Percentiles rank a stretch among this genome's conserved stretches.
Evolutionary conservation across 2,329 filamentous ascomycete genomes (phyloP).

Genomic region (Colletotrichum sansevieriae): DNA sequence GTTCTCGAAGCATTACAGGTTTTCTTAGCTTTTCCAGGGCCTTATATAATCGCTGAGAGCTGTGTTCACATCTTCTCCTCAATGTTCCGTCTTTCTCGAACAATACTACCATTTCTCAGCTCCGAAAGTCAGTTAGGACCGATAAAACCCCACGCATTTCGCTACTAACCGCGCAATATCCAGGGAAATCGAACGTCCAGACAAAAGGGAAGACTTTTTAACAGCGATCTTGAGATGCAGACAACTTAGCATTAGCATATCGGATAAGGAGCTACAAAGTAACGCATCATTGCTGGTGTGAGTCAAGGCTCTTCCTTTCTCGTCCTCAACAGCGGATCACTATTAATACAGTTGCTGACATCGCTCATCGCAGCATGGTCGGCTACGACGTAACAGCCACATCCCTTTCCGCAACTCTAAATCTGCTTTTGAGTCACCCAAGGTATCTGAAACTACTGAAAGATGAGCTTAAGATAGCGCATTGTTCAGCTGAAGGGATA

Average conservation of each 20-base stretch:
- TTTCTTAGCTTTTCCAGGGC: constrained; percentile 10
- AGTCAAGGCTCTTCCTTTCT: not conserved
- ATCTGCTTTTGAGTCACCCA: constrained; percentile 41
- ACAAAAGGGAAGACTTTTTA: constrained; percentile 15
- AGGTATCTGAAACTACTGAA: constrained; percentile 46
- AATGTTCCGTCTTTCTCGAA: constrained; percentile 19
- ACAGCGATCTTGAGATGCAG: constrained; percentile 24
- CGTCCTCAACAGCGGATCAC: no score
- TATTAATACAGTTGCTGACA: no score
- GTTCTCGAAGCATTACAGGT: constrained; percentile 27
- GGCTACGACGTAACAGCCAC: constrained; percentile 45
- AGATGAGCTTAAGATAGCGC: constrained; percentile 53
- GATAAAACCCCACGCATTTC: no score
- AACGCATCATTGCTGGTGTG: constrained; percentile 24
- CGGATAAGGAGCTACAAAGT: constrained; percentile 18
- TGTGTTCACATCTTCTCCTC: constrained; percentile 5
- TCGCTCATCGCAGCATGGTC: constrained; percentile 33
- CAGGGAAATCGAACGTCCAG: not conserved
- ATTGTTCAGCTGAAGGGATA: constrained; percentile 45
- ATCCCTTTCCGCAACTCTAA: constrained; percentile 24
- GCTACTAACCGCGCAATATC: no score
- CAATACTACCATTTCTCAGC: constrained; percentile 12
- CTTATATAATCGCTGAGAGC: not conserved
- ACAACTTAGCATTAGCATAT: constrained; percentile 20
- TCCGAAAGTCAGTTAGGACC: constrained; percentile 13